Evolutionary conservation across 176 grass and related monocot species (phyloP), one percentile per base, ranked within the genome.

Genomic region (Zoysia japonica): DNA sequence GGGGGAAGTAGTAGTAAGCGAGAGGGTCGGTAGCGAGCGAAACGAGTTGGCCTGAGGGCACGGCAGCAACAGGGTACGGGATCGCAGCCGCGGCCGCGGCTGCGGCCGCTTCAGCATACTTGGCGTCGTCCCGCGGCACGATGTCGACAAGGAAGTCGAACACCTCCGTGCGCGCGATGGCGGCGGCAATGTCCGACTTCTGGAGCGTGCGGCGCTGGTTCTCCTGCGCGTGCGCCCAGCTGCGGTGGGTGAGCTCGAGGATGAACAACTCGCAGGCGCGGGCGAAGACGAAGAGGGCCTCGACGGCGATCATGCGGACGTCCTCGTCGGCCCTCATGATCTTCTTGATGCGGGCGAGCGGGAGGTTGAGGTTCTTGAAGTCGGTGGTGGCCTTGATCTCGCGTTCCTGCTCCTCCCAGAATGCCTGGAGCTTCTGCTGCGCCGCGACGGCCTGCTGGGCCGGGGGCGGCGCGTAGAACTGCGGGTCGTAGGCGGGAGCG

Each of bases 301-400:
- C 95, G 79, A 89, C 95, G 77, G 95, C 91, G 91, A 97, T 92
- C 91, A 92, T 97, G 89, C 91, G 87, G 44, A 97, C 94, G 59
- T 97, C 94, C 87, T 94, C 91, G 83, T 94, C 94, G 59, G 94
- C 94, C 88, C 95, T 99, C 96, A 99, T 99, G 90, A 99, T 95
- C 88, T 95, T 94, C 84, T 99, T 99, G 80, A 99, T 99, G 71
- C 92, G 89, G 71, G 92, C 92, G 69, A 99, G 90, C 11, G 96
- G 96, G 11, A 99, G 88, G 77, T 88, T 99, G 88, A 95, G 92
- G 69, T 98, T 94, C 83, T 90, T 92, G 84, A 94, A 94, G 79
- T 98, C 95, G 6, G 72, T 85, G 55, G 89, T 85, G 65, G 89
- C 78, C 67, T 94, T 92, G 83, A 98, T 87, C 89, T 98, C 95